Conservation (phyloP, 2,329 filamentous ascomycete species). For the Cryphonectria japonica region DNA sequence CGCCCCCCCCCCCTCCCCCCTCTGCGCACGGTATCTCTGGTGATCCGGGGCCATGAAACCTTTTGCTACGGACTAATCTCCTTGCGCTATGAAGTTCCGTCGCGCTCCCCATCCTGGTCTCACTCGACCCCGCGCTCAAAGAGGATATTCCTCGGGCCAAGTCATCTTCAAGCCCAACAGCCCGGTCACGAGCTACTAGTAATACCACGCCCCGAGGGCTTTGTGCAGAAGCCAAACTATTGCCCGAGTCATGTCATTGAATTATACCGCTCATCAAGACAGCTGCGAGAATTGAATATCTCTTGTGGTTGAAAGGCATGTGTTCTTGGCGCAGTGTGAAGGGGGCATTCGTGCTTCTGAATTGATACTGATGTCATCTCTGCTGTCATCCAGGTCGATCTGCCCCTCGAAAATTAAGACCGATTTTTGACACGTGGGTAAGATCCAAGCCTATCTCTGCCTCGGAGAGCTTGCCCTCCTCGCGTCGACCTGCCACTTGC, state of each 20-base stretch:
- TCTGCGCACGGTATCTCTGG: slow-evolving; percentile 16
- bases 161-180: background rate
- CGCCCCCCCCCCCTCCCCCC: background rate
- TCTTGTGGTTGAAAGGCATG: background rate
- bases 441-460: background rate
- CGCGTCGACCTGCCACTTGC: background rate
- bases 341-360: background rate
- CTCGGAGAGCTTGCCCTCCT: background rate
- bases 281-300: background rate
- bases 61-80: slow-evolving; percentile 8
- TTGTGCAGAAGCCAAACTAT: background rate
- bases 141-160: background rate
- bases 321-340: background rate
- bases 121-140: slow-evolving; percentile 2
- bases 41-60: slow-evolving; percentile 23
- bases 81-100: background rate
- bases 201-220: background rate
- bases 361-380: background rate
- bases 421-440: background rate
- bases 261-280: background rate
- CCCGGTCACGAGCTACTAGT: background rate
- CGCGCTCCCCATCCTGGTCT: slow-evolving; percentile 6
- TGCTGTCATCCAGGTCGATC: background rate
- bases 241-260: background rate
- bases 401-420: background rate